Percentiles rank a stretch among this genome's conserved stretches.
Conservation (phyloP, 2,329 filamentous ascomycete species). For the Trichoderma sp. region DNA sequence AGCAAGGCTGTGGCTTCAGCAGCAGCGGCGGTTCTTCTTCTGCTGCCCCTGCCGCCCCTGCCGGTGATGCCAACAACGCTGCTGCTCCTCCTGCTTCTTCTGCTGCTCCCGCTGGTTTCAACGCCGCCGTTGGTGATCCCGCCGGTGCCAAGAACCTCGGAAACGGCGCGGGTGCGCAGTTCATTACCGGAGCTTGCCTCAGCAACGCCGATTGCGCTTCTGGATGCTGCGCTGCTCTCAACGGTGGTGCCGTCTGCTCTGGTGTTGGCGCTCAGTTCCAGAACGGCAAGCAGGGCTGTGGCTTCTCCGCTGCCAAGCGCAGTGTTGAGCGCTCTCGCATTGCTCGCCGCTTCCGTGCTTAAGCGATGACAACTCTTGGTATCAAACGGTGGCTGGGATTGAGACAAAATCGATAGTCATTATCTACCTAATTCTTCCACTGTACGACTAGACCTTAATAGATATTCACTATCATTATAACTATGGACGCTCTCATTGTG, state of each 20-base stretch:
- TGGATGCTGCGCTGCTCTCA: slow-evolving; percentile 32
- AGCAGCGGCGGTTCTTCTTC: not conserved
- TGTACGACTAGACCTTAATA: slow-evolving; percentile 8
- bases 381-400: not conserved
- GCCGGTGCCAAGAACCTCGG: slow-evolving; percentile 31
- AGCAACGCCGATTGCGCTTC: slow-evolving; percentile 34
- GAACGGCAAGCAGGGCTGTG: slow-evolving; percentile 38
- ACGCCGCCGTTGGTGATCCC: slow-evolving; percentile 25
- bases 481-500: not conserved
- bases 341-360: slow-evolving; percentile 10
- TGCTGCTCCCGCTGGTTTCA: slow-evolving; percentile 17
- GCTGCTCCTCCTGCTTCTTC: slow-evolving; percentile 18
- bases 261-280: slow-evolving; percentile 34
- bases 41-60: not conserved
- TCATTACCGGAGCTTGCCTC: slow-evolving; percentile 32
- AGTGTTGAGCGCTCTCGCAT: not conserved
- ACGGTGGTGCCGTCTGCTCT: slow-evolving; percentile 14
- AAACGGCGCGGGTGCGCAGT: slow-evolving; percentile 29
- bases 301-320: slow-evolving; percentile 28
- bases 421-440: slow-evolving; percentile 15
- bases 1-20: slow-evolving; percentile 37
- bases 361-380: not conserved
- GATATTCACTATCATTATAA: slow-evolving; percentile 6
- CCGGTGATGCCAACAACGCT: not conserved
- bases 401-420: slow-evolving; percentile 7